Conservation (phyloP, 331 rosid genomes). For the Malus hybrid region DNA sequence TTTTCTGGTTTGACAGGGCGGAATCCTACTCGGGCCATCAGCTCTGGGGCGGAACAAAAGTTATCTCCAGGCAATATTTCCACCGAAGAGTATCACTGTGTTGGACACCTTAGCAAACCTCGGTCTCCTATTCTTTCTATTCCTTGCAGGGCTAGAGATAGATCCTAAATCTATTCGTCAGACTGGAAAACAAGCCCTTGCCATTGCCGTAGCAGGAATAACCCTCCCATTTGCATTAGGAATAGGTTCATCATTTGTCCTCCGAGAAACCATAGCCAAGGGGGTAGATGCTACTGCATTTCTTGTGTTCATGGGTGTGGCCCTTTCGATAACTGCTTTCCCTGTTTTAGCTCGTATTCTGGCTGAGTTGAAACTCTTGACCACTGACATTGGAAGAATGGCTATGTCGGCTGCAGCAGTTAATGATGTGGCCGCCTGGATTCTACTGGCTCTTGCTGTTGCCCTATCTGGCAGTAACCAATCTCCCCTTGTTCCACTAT, state of each 20-base stretch:
- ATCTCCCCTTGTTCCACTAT: conserved; percentile 46
- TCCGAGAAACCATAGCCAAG: conserved; percentile 52
- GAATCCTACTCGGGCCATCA: conserved; percentile 80
- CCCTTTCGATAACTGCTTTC: conserved; percentile 89
- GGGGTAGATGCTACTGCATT: conserved; percentile 48
- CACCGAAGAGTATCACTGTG: conserved; percentile 65
- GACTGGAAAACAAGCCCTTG: conserved; percentile 59
- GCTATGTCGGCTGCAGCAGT: conserved; percentile 83
- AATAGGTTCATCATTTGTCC: conserved; percentile 67
- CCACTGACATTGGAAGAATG: conserved; percentile 46
- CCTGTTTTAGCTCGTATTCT: conserved; percentile 72
- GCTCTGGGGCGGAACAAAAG: conserved; percentile 66
- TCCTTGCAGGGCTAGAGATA: conserved; percentile 71
- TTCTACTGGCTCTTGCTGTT: conserved; percentile 67
- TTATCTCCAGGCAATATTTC: conserved; percentile 56
- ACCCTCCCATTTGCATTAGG: conserved; percentile 71
- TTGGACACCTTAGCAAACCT: conserved; percentile 86
- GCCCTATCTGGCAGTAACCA: conserved; percentile 38
- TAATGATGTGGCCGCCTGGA: conserved; percentile 66
- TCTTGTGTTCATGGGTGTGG: conserved; percentile 88
- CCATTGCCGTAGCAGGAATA: conserved; percentile 73
- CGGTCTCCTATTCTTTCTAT: conserved; percentile 77
- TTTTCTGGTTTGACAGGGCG: conserved; percentile 56
- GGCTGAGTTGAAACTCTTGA: conserved; percentile 62
- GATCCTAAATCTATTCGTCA: conserved; percentile 61